Conservation (phyloP, 352 stramenopile species). For the Phytophthora kernoviae region DNA sequence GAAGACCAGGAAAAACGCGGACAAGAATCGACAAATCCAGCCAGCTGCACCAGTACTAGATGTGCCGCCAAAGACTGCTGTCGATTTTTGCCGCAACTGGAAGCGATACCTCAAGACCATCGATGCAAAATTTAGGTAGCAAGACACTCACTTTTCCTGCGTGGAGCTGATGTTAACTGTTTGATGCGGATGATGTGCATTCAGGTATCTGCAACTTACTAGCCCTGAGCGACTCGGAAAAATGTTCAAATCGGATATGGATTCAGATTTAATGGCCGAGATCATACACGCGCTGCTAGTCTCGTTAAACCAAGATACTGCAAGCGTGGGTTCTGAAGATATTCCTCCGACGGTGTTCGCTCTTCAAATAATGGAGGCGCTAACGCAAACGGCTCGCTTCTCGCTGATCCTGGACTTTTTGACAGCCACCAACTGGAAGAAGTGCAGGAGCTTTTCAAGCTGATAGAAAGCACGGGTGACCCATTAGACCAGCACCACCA, state of each 20-base stretch:
- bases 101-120: conserved; percentile 59
- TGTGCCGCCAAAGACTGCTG: conserved; percentile 40
- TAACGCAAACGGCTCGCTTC: conserved; percentile 58
- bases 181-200: background rate
- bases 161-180: background rate
- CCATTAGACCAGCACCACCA: conserved; percentile 5
- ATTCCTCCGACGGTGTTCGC: conserved; percentile 36
- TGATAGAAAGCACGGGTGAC: conserved; percentile 11
- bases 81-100: conserved; percentile 80
- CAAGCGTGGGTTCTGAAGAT: conserved; percentile 12
- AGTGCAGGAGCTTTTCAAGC: conserved; percentile 34
- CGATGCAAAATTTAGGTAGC: conserved; percentile 58
- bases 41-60: conserved; percentile 25
- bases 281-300: conserved; percentile 58
- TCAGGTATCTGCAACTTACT: conserved; percentile 68
- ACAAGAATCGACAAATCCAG: conserved; percentile 30
- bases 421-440: conserved; percentile 68
- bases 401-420: conserved; percentile 73
- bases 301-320: conserved; percentile 23
- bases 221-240: conserved; percentile 43
- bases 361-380: conserved; percentile 37
- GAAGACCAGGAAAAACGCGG: conserved; percentile 34
- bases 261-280: conserved; percentile 73
- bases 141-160: background rate
- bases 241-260: conserved; percentile 75